Evolutionary conservation across 2,329 filamentous ascomycete genomes (phyloP).

Genomic region (Taxawa tesnikishii): DNA sequence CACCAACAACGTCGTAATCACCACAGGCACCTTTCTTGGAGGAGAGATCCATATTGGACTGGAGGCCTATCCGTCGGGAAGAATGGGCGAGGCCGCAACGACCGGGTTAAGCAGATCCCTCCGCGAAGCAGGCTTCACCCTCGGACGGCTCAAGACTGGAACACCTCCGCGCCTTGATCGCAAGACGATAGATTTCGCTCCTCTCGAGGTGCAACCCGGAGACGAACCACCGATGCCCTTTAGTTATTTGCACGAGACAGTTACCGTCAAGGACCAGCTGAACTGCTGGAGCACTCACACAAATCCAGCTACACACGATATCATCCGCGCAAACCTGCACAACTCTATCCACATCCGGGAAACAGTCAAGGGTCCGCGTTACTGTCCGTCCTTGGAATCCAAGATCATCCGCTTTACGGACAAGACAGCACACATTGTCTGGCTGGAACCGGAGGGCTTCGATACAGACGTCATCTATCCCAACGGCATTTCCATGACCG

Average conservation of each 20-base stretch:
- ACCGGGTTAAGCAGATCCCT: constrained; percentile 87
- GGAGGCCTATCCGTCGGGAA: constrained; percentile 70
- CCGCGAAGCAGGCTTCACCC: constrained; percentile 71
- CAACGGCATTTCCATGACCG: constrained; percentile 94
- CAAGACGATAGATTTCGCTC: constrained; percentile 66
- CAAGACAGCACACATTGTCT: constrained; percentile 75
- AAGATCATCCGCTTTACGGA: constrained; percentile 83
- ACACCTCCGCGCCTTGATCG: constrained; percentile 80
- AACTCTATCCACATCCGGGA: constrained; percentile 95
- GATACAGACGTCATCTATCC: constrained; percentile 84
- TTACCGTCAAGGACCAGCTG: constrained; percentile 70
- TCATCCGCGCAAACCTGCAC: constrained; percentile 81
- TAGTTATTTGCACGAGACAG: constrained; percentile 72
- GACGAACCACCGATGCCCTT: constrained; percentile 83
- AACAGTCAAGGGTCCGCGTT: constrained; percentile 84
- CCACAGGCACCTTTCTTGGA: constrained; percentile 87
- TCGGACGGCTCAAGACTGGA: constrained; percentile 88
- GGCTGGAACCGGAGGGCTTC: constrained; percentile 95
- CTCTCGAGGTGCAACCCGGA: constrained; percentile 61
- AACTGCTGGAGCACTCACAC: constrained; percentile 82
- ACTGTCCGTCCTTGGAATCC: constrained; percentile 89
- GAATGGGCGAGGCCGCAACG: constrained; percentile 88
- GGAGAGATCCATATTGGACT: constrained; percentile 92
- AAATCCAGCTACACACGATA: constrained; percentile 66
- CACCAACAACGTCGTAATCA: constrained; percentile 77